These are phyloP conservation scores for Stachybotrys echinatus DNA, from an alignment of 2,329 filamentous ascomycete species.

Conservation along the genomic window DNA sequence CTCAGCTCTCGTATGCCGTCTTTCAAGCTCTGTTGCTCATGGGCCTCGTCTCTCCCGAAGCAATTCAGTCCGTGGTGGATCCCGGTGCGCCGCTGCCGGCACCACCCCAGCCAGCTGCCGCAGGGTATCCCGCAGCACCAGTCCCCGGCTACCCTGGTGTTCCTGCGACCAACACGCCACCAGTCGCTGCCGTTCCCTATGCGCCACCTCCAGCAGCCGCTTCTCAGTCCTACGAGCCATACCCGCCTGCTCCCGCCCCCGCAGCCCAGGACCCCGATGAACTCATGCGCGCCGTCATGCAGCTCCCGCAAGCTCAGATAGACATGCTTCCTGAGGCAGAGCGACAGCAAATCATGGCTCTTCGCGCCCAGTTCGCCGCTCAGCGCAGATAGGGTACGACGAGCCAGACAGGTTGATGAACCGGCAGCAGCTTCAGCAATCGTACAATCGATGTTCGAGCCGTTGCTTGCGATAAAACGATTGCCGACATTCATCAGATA, in stretches of 20 bases:
- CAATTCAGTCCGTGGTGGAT: slow-evolving; percentile 77
- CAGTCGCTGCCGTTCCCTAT: slow-evolving; percentile 38
- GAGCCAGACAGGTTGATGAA: no score
- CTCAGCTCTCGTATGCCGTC: slow-evolving; percentile 89
- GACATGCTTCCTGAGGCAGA: slow-evolving; percentile 72
- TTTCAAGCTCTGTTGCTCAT: slow-evolving; percentile 92
- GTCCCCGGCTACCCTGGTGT: slow-evolving; percentile 30
- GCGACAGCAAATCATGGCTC: slow-evolving; percentile 70
- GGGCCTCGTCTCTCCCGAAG: slow-evolving; percentile 81
- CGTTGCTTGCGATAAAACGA: slow-evolving; percentile 2
- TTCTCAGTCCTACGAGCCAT: slow-evolving; percentile 29
- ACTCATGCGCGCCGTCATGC: slow-evolving; percentile 76
- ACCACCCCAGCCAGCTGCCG: slow-evolving; percentile 19
- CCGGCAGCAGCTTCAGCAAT: no score
- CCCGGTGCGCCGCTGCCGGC: slow-evolving; percentile 33
- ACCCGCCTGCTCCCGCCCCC: slow-evolving; percentile 21
- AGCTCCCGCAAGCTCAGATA: slow-evolving; percentile 74
- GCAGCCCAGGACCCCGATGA: slow-evolving; percentile 57
- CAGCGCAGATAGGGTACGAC: slow-evolving; percentile 23
- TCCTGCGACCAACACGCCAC: slow-evolving; percentile 40
- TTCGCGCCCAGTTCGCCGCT: slow-evolving; percentile 59
- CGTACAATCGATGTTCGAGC: slow-evolving; percentile 2
- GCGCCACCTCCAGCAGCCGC: slow-evolving; percentile 32
- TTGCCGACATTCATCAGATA: no score
- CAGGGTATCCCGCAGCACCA: slow-evolving; percentile 27